phyloP scores from a whole-genome alignment of 495 filamentous ascomycete species.

The Pyrenula massariospora region DNA sequence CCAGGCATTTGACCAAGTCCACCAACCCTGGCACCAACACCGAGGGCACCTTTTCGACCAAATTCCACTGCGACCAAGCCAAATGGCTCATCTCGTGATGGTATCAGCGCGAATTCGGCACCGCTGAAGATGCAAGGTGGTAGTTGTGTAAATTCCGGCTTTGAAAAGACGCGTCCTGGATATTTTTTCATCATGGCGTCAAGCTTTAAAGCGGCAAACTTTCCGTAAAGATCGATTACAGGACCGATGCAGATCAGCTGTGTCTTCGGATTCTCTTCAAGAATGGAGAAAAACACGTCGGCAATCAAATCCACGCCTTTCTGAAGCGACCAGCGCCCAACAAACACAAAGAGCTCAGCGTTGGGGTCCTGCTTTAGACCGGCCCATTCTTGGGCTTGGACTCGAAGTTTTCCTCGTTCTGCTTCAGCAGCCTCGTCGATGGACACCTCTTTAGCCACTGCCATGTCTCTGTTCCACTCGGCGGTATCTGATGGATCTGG shows the following conservation, averaged over 20 bases:
- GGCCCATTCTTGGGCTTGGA: conserved; percentile 58
- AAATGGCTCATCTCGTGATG: conserved; percentile 60
- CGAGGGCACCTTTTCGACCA: conserved; percentile 57
- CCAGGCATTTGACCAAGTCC: conserved; percentile 71
- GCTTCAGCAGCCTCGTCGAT: conserved; percentile 40
- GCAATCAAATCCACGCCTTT: conserved; percentile 63
- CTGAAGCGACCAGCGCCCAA: conserved; percentile 60
- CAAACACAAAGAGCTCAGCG: conserved; percentile 59
- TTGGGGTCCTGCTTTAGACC: conserved; percentile 43
- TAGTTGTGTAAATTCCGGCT: conserved; percentile 56
- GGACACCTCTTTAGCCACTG: conserved; percentile 22
- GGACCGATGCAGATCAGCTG: conserved; percentile 56
- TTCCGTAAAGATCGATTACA: conserved; percentile 58
- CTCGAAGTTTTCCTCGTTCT: conserved; percentile 29
- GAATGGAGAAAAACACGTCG: conserved; percentile 50
- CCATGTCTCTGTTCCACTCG: conserved; percentile 33
- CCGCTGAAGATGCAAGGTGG: conserved; percentile 60
- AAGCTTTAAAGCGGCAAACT: conserved; percentile 56
- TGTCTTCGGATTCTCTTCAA: conserved; percentile 45
- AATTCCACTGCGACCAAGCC: conserved; percentile 63
- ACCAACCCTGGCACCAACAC: conserved; percentile 48
- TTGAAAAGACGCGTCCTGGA: conserved; percentile 53
- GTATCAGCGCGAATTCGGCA: conserved; percentile 66
- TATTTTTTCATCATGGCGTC: conserved; percentile 50
- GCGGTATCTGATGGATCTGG: conserved; percentile 54